A percentile compares a stretch with the other conserved stretches of the same genome.
phyloP scores from a whole-genome alignment of 345 rosid species.

The Crucihimalaya himalaica region DNA sequence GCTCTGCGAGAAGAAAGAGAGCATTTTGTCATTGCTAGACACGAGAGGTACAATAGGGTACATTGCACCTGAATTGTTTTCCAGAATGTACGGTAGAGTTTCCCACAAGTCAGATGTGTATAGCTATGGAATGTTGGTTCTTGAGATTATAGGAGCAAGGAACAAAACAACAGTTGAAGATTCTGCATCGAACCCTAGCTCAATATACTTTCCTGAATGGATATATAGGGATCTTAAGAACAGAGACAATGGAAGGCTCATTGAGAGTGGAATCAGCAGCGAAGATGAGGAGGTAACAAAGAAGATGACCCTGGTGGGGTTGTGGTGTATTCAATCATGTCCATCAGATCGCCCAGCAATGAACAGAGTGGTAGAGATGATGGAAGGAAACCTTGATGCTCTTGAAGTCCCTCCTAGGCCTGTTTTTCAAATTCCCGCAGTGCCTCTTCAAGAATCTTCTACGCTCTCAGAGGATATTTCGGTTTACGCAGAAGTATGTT shows the following conservation, averaged over 20 bases:
- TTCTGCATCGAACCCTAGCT: conserved; percentile 27
- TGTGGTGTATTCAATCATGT: conserved; percentile 45
- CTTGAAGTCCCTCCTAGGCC: conserved; percentile 22
- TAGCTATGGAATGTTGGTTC: conserved; percentile 49
- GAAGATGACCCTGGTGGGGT: conserved; percentile 39
- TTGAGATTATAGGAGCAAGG: conserved; percentile 45
- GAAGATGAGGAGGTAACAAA: conserved; percentile 22
- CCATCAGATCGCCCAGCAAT: conserved; percentile 36
- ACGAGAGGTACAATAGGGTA: conserved; percentile 52
- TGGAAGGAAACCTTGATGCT: conserved; percentile 23
- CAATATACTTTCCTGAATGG: conserved; percentile 43
- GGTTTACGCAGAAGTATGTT: neutral
- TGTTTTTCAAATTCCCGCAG: neutral
- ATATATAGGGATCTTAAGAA: conserved; percentile 40
- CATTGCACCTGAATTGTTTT: conserved; percentile 38
- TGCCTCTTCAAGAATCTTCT: neutral
- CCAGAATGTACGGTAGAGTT: conserved; percentile 20
- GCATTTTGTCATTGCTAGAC: conserved; percentile 34
- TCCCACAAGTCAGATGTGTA: conserved; percentile 49
- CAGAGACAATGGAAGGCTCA: neutral
- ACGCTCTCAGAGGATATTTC: neutral
- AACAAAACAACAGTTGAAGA: neutral
- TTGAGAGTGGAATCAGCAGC: neutral
- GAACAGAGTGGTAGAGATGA: conserved; percentile 30
- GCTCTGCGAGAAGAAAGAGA: conserved; percentile 41